These are phyloP conservation scores for Cytospora paraplurivora DNA, from an alignment of 2,329 filamentous ascomycete species.

Conservation along the genomic window DNA sequence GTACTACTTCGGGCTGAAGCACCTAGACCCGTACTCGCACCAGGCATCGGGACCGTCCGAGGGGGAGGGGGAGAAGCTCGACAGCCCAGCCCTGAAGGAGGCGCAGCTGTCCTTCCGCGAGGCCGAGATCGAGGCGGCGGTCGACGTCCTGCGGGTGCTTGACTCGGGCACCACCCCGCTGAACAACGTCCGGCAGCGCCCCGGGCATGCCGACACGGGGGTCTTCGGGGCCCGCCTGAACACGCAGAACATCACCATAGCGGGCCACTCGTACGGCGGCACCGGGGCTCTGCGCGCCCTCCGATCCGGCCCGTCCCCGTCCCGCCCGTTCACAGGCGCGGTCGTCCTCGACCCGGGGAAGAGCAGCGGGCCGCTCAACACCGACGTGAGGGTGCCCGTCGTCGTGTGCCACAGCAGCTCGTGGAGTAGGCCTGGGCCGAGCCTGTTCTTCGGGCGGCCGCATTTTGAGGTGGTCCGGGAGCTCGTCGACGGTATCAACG, in stretches of 20 bases:
- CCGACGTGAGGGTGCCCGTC: conserved; percentile 58
- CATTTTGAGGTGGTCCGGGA: conserved; percentile 66
- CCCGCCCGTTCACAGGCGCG: conserved; percentile 54
- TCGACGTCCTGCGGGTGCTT: conserved; percentile 45
- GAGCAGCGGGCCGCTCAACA: conserved; percentile 61
- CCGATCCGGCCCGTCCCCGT: conserved; percentile 46
- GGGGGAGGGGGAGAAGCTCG: conserved; percentile 36
- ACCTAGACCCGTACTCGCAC: conserved; percentile 18
- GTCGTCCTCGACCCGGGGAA: conserved; percentile 70
- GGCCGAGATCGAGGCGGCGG: conserved; percentile 51
- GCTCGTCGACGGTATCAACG: conserved; percentile 51
- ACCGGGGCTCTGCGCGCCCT: conserved; percentile 64
- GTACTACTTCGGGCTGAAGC: conserved; percentile 16
- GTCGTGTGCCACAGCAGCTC: conserved; percentile 65
- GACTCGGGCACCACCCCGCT: conserved; percentile 43
- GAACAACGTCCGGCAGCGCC: conserved; percentile 41
- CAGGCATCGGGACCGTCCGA: conserved; percentile 36
- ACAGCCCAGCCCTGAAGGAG: conserved; percentile 42
- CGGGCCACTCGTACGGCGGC: conserved; percentile 67
- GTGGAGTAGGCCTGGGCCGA: conserved; percentile 57
- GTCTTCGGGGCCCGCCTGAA: conserved; percentile 58
- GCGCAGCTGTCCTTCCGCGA: conserved; percentile 54
- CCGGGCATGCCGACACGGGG: conserved; percentile 49
- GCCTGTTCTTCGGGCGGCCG: conserved; percentile 62
- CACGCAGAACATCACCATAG: conserved; percentile 56